Base-by-base conservation (phyloP, 2,329 filamentous ascomycete genomes). In the Cladosporium colombiae region DNA sequence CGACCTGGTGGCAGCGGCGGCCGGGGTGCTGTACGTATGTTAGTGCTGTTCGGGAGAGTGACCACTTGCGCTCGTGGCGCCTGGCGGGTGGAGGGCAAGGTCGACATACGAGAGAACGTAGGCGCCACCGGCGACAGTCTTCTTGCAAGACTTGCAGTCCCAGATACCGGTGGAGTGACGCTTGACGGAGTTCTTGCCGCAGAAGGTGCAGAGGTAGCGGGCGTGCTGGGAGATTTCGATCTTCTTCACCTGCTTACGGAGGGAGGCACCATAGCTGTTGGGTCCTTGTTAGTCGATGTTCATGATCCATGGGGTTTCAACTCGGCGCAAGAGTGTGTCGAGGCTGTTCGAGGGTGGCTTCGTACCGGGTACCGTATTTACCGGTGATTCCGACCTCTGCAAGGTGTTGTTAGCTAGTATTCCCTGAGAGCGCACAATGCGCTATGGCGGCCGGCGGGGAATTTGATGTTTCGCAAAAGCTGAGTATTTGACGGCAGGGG, bases 161-260 rank as follows among this genome's bases (percentile, higher is more conserved):
- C 94, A 97, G 88, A 97, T 97, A 78, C 93, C 93, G 76, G 94
- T 91, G 71, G 92, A 89, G 80, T 92, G 86, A 79, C 94, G 90
- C 87, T 78, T 78, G 70, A 78, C 77, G 37, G 90, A 91, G 81
- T 89, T 90, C 90, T 98, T 98, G 80, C 94, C 94, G 88, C 93
- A 97, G 91, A 98, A 99, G 74, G 93, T 94, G 89, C 94, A 98
- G 80, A 89, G 89, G 83, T 97, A 98, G 82, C 91, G 91, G 85
- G 93, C 92, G 88, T 99, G 95, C 85, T 98, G 95, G 78, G 92
- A 91, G 83, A 98, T 91, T 90, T 98, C 95, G 91, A 97, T 97
- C 91, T 97, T 97, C 92, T 98, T 98, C 81, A 95, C 90, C 93
- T 92, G 93, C 89, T 98, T 98, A 85, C 94, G 92, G 84, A 98